phyloP scores from a whole-genome alignment of 768 basidiomycete species.

The Termitomyces sp. region DNA sequence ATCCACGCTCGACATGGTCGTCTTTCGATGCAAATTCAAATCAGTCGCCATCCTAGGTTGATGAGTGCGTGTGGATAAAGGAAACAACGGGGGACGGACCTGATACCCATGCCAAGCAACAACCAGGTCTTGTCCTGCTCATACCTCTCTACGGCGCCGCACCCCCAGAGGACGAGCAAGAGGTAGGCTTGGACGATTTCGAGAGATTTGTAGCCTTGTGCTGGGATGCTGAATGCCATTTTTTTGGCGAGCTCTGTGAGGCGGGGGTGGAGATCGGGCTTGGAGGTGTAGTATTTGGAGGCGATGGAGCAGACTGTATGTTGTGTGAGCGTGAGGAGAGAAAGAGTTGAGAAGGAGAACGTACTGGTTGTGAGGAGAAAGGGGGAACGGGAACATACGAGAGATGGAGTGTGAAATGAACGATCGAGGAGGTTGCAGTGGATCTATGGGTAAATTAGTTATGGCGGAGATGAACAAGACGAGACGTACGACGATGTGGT shows the following conservation, averaged over 20 bases:
- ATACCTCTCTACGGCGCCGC: constrained; percentile 92
- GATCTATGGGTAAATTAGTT: constrained; percentile 36
- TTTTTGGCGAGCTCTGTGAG: constrained; percentile 81
- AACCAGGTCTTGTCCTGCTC: constrained; percentile 97
- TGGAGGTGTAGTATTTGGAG: constrained; percentile 79
- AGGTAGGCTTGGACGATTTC: constrained; percentile 96
- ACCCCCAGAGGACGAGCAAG: constrained; percentile 83
- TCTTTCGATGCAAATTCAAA: constrained; percentile 90
- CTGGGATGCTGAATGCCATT: constrained; percentile 83
- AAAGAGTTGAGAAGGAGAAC: constrained; percentile 40
- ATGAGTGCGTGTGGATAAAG: no score
- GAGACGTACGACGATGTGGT: constrained; percentile 60
- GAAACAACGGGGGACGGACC: constrained; percentile 34
- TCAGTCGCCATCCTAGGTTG: constrained; percentile 84
- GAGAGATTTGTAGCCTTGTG: constrained; percentile 85
- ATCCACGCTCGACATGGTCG: constrained; percentile 51
- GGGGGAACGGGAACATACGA: constrained; percentile 91
- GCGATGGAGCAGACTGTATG: constrained; percentile 87
- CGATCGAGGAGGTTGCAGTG: constrained; percentile 80
- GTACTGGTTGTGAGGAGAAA: constrained; percentile 90
- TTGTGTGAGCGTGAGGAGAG: constrained; percentile 91
- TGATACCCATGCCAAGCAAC: constrained; percentile 79
- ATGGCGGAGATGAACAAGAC: not conserved
- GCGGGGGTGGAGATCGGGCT: constrained; percentile 75
- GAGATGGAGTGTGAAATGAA: constrained; percentile 88